phyloP scores from a whole-genome alignment of 305 asterid species.

The Salvia sclarea region DNA sequence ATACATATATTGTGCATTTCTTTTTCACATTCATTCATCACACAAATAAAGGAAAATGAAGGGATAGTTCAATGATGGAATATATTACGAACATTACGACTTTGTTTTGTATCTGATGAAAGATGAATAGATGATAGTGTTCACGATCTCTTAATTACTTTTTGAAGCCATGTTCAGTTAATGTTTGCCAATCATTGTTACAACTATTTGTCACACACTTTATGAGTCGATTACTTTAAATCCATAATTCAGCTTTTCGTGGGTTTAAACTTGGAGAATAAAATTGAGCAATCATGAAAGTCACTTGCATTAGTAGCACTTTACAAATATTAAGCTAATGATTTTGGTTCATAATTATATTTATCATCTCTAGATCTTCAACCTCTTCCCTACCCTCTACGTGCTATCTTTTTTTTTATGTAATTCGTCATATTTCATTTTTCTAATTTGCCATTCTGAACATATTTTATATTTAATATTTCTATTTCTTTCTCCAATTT shows the following conservation, averaged over 20 bases:
- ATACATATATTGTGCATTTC: no score
- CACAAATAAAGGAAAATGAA: not conserved
- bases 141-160: conserved; percentile 22
- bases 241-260: not conserved
- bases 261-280: not conserved
- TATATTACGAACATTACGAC: not conserved
- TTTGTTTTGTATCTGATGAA: not conserved
- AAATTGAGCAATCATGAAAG: conserved; percentile 8
- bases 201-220: conserved; percentile 15
- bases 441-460: no score
- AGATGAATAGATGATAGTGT: not conserved
- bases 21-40: no score
- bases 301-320: conserved; percentile 17
- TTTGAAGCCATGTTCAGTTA: conserved; percentile 29
- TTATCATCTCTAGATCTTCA: no score
- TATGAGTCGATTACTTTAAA: not conserved
- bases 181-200: conserved; percentile 32
- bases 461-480: no score
- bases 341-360: conserved; percentile 10
- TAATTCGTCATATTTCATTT: no score
- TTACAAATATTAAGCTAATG: not conserved
- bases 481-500: no score
- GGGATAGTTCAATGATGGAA: not conserved
- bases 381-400: no score
- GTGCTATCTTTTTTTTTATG: no score